Conservation (phyloP, 140 eudicot genomes). For the Cichorium intybus region DNA sequence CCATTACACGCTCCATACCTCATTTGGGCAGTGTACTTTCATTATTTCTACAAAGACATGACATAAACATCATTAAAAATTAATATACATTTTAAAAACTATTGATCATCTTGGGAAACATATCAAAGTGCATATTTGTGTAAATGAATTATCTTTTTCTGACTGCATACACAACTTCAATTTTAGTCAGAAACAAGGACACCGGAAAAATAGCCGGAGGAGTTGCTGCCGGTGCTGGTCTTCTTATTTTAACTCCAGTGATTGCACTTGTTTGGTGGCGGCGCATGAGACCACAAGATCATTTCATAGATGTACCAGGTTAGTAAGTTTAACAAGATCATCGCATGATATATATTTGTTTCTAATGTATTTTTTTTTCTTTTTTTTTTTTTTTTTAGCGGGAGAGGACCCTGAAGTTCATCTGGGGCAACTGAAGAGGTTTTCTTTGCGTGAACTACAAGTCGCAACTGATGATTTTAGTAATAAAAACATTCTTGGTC, state of each 20-base stretch:
- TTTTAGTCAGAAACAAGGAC: constrained; percentile 44
- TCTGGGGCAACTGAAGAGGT: constrained; percentile 79
- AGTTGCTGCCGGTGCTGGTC: constrained; percentile 84
- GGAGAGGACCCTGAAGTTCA: constrained; percentile 85
- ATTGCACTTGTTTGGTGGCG: constrained; percentile 71
- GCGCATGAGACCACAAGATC: constrained; percentile 62
- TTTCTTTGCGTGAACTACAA: constrained; percentile 74
- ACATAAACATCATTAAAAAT: too few species aligned
- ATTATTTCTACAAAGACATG: too few species aligned
- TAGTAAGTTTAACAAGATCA: constrained; percentile 24
- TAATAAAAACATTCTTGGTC: constrained; percentile 62
- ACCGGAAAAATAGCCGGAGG: constrained; percentile 86
- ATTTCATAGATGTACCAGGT: constrained; percentile 95
- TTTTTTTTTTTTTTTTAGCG: constrained; percentile 44
- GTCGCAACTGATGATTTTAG: constrained; percentile 77
- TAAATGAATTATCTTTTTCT: background rate
- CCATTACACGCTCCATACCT: too few species aligned
- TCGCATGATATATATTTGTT: background rate
- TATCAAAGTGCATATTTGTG: background rate
- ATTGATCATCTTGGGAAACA: too few species aligned
- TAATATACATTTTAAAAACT: too few species aligned
- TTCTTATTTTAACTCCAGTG: constrained; percentile 67
- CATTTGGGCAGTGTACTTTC: too few species aligned
- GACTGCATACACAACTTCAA: constrained; percentile 7
- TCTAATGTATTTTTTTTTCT: background rate